These are phyloP conservation scores for Peronospora tabacina DNA, from an alignment of 352 stramenopile species.

Conservation along the genomic window DNA sequence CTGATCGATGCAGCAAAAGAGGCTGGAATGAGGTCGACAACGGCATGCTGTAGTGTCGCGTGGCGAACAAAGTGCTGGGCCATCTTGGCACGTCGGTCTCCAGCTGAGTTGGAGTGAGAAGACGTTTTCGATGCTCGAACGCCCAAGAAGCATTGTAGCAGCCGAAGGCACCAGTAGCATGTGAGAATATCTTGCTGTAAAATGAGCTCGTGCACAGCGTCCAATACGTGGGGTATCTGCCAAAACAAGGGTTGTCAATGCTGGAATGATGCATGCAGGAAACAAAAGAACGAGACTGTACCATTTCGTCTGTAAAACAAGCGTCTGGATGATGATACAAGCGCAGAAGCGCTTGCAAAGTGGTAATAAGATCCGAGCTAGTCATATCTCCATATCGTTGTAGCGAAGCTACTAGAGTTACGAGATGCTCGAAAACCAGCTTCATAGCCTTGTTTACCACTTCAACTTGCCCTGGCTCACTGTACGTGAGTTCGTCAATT, in stretches of 20 bases:
- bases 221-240: conserved; percentile 42
- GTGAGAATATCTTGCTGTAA: conserved; percentile 49
- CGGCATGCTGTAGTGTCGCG: conserved; percentile 33
- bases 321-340: conserved; percentile 41
- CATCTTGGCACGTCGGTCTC: conserved; percentile 42
- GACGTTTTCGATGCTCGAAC: conserved; percentile 23
- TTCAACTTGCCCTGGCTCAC: conserved; percentile 24
- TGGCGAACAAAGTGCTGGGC: conserved; percentile 55
- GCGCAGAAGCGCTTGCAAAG: conserved; percentile 45
- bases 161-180: conserved; percentile 59
- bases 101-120: conserved; percentile 18
- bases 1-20: conserved; percentile 31
- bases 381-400: conserved; percentile 31
- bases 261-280: not conserved
- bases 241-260: conserved; percentile 5
- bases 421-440: conserved; percentile 41
- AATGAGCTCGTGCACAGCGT: conserved; percentile 50
- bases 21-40: conserved; percentile 51
- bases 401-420: conserved; percentile 28
- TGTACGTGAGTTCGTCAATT: conserved; percentile 31
- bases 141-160: conserved; percentile 58
- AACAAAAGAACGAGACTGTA: conserved; percentile 7
- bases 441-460: conserved; percentile 41
- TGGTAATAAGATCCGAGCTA: conserved; percentile 35
- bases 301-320: conserved; percentile 34